Evolutionary conservation across 148 eudicot genomes (phyloP).

Genomic region (Suaeda aralocaspica): DNA sequence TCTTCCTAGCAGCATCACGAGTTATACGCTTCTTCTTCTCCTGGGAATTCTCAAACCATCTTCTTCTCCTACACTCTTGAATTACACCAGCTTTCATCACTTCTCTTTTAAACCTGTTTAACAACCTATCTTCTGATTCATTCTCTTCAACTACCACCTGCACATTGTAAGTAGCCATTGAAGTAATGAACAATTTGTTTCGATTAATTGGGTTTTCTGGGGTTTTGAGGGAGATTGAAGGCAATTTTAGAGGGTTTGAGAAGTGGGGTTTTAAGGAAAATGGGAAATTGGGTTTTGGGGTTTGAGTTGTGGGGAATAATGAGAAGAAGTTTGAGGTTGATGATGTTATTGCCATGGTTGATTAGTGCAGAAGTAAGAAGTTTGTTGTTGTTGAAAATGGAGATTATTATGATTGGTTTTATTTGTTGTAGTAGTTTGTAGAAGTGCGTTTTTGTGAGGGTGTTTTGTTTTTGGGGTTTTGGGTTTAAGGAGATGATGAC

Average conservation of each 20-base stretch:
- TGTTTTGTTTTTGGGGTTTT: neutral
- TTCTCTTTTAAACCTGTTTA: conserved; percentile 41
- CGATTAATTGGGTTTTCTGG: conserved; percentile 8
- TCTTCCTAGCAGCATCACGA: conserved; percentile 45
- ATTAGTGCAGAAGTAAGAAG: too few relatives aligned
- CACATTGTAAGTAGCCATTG: conserved; percentile 38
- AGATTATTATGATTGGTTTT: too few relatives aligned
- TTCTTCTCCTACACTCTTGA: conserved; percentile 39
- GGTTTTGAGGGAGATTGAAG: conserved; percentile 26
- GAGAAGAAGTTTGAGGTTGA: conserved; percentile 16
- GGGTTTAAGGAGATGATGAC: too few relatives aligned
- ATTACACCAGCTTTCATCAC: conserved; percentile 43
- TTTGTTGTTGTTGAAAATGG: too few relatives aligned
- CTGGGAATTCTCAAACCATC: conserved; percentile 40
- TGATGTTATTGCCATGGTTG: conserved; percentile 19
- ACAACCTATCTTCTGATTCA: conserved; percentile 39
- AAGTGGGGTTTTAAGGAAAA: conserved; percentile 11
- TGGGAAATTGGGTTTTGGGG: neutral
- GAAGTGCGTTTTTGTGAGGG: neutral
- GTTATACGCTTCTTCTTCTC: conserved; percentile 41
- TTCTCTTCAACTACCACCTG: conserved; percentile 43
- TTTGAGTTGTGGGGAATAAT: conserved; percentile 11
- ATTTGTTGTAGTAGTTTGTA: neutral
- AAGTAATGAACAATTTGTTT: conserved; percentile 18
- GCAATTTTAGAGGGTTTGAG: conserved; percentile 8